Base-by-base conservation (phyloP, 345 rosid species). In the Conringia planisiliqua region DNA sequence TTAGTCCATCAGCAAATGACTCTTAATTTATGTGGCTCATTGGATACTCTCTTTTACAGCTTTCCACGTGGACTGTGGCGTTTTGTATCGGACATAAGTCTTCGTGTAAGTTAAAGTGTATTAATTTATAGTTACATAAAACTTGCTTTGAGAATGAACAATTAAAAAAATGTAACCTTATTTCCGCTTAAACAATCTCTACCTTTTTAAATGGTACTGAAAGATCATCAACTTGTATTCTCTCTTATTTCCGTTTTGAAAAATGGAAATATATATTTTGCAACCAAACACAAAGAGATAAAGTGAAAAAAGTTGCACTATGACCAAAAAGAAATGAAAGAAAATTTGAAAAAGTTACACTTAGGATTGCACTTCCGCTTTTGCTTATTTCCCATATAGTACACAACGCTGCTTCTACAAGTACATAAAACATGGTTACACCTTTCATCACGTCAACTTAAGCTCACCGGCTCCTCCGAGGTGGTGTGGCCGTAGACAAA, bases 401-500 rank as follows among this genome's bases (percentile, higher is more conserved):
- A 75, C 54, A 74, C 24, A 50, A 50, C 24, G 24, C 3, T 52
- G 59, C 39, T 48, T 58, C 68, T 56, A 57, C 38, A 64, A 13
- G 48, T 22, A n/a, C 68, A 22, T 48, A 22, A 38, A 20, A 64
- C 47, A 56, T 70, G 51, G 56, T 26, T 20, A 27, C 61, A 39
- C 18, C 20, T 70, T 63, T 56, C 44, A 17, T 87, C 82, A 88
- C 18, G 90, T 85, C 73, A 87, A 83, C 88, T 82, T 74, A 51
- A 88, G 88, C 76, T 86, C 97, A 35, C 78, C 77, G 57, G 79
- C 85, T 62, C 87, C 91, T 55, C 75, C 65, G 6, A 76, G 71
- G 46, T 85, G 89, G 65, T 84, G 90, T 30, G 97, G 89, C 33
- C 98, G 84, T 33, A 89, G 85, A 85, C 96, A 90, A 46, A 94